Evolutionary conservation across 2,329 filamentous ascomycete genomes (phyloP).

Genomic region (Fusarium azukiicola): DNA sequence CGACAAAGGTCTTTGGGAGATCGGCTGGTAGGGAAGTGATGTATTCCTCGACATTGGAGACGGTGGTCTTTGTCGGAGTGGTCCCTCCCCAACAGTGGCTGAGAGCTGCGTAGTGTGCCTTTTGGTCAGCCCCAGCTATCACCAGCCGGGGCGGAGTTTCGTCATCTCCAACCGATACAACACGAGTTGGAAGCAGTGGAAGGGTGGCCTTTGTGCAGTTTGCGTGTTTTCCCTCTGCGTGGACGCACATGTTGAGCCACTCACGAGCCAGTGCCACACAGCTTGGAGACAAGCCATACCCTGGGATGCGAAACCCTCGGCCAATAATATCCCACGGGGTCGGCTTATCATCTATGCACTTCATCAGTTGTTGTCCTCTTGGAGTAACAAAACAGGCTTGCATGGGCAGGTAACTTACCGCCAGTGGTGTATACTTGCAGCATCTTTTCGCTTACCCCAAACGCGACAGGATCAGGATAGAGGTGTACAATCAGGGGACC

Average conservation of each 20-base stretch:
- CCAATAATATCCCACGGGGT: conserved; percentile 5
- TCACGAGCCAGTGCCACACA: conserved; percentile 1
- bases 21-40: neutral
- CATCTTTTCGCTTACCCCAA: neutral
- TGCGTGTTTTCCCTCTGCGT: conserved; percentile 6
- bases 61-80: neutral
- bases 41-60: neutral
- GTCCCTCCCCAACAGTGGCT: conserved; percentile 16
- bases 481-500: conserved; percentile 1
- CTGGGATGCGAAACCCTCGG: neutral
- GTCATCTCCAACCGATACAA: neutral
- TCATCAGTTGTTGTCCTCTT: neutral
- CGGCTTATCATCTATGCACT: neutral
- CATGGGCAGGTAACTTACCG: neutral
- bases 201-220: neutral
- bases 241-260: conserved; percentile 5
- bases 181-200: neutral
- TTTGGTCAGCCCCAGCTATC: neutral
- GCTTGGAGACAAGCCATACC: neutral
- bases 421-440: neutral
- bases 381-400: neutral
- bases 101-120: conserved; percentile 6
- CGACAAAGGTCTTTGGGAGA: conserved; percentile 7
- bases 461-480: neutral
- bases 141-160: neutral